Conservation (phyloP, 2,329 filamentous ascomycete species). For the Aotearoamyces nothofagi region DNA sequence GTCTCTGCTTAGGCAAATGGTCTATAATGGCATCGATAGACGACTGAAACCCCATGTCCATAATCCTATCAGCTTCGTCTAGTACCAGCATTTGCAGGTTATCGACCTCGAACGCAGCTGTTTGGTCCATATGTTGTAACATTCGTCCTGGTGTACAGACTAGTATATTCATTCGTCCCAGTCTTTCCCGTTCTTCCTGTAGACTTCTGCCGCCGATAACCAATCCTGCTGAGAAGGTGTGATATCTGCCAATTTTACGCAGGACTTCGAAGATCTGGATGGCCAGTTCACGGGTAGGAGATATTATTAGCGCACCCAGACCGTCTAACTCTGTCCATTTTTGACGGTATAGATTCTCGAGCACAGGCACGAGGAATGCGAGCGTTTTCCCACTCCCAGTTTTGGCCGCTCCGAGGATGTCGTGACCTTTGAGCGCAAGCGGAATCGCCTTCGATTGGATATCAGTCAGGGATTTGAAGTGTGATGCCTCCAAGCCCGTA, state of each 20-base stretch:
- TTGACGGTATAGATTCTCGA: conserved; percentile 81
- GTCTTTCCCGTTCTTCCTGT: conserved; percentile 69
- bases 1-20: conserved; percentile 70
- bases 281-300: conserved; percentile 85
- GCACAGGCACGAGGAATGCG: conserved; percentile 78
- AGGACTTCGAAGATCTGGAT: conserved; percentile 96
- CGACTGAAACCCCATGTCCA: conserved; percentile 92
- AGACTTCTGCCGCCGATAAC: conserved; percentile 89
- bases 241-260: conserved; percentile 75
- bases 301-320: conserved; percentile 81
- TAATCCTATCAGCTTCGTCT: conserved; percentile 89
- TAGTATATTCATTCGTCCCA: conserved; percentile 90
- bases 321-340: conserved; percentile 88
- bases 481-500: conserved; percentile 66
- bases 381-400: conserved; percentile 93
- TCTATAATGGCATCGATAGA: conserved; percentile 88
- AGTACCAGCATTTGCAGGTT: conserved; percentile 86
- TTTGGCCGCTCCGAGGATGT: conserved; percentile 89
- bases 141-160: conserved; percentile 92
- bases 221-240: conserved; percentile 81
- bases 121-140: conserved; percentile 91
- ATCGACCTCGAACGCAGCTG: conserved; percentile 74
- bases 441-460: conserved; percentile 86
- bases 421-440: conserved; percentile 66
- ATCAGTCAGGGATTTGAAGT: conserved; percentile 83